Base-by-base conservation (phyloP, 768 basidiomycete species). In the Albatrellus ellisii region DNA sequence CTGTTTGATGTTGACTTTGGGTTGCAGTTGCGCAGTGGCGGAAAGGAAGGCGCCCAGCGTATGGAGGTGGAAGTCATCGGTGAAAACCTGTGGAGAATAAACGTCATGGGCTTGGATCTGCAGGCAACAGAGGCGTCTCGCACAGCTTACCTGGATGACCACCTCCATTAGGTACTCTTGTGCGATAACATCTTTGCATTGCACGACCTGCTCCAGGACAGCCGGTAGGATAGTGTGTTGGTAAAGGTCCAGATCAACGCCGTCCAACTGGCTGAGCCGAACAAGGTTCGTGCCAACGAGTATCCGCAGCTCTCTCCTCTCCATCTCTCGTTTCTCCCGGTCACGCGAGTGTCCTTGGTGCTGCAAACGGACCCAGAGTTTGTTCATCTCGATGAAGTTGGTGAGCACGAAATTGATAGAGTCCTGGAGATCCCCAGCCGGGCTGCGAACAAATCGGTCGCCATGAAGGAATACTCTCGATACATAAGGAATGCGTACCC, bases 381-480 rank as follows among this genome's bases (percentile, higher is more conserved):
- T 99, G 72, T 98, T 98, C 94, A 98, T 99, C 58, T 99, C 95
- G 57, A 99, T 89, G 55, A 99, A 98, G 61, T 98, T 98, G 46
- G 91, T 97, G 45, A 99, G 71, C 29, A 97, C 91, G 57, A 98
- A 98, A 2, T 77, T 76, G 48, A 88, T 94, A 1, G 92, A 97
- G 61, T 99, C 95, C 62, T 91, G 82, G 2, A 99, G 68, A 56
- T 90, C 87, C 36, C 94, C 95, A 36, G 66, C 60, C 12, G 91
- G 86, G 14, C 91, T 95, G n/a, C n/a, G n/a, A n/a, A n/a, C n/a
- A 41, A 10, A 31, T 36, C n/a, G 9, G 35, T 2, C 27, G 18
- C 12, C 46, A 29, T 11, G 3, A 9, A 49, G 21, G n/a, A 31
- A 24, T 36, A 36, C 20, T 18, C 35, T 36, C 18, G n/a, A 3